Evolutionary conservation across 1,139 yeast species (phyloP).

Genomic region (Taphrina confusa): DNA sequence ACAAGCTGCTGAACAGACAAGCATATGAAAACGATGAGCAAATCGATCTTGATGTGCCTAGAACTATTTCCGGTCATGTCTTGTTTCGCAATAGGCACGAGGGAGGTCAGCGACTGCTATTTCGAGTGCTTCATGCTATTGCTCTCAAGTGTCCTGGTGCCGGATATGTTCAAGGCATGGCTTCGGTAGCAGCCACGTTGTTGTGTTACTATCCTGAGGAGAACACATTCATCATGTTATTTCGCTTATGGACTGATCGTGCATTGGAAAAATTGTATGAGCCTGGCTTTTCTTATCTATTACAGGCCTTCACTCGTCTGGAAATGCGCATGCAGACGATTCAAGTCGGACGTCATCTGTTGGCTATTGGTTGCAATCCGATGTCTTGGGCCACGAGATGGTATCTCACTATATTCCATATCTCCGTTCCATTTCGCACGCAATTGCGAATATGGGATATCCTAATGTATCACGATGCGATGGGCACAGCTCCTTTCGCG

Average conservation of each 20-base stretch:
- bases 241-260: slow-evolving; percentile 37
- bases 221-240: slow-evolving; percentile 39
- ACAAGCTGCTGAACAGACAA: slow-evolving; percentile 8
- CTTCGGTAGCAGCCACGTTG: slow-evolving; percentile 41
- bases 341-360: slow-evolving; percentile 31
- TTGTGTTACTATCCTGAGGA: slow-evolving; percentile 41
- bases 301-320: slow-evolving; percentile 38
- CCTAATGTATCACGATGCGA: slow-evolving; percentile 31
- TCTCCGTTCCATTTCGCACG: slow-evolving; percentile 40
- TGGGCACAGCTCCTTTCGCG: slow-evolving; percentile 17
- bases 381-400: slow-evolving; percentile 41
- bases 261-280: slow-evolving; percentile 37
- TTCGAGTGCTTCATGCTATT: slow-evolving; percentile 41
- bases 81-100: slow-evolving; percentile 40
- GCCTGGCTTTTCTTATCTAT: slow-evolving; percentile 38
- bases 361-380: slow-evolving; percentile 39
- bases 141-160: slow-evolving; percentile 39
- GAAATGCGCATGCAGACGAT: slow-evolving; percentile 34
- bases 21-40: slow-evolving; percentile 40
- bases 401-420: slow-evolving; percentile 41
- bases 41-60: slow-evolving; percentile 42
- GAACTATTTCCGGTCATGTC: slow-evolving; percentile 41
- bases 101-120: slow-evolving; percentile 40
- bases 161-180: slow-evolving; percentile 43
- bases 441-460: slow-evolving; percentile 42